Percentiles rank a stretch among this genome's conserved stretches.
Evolutionary conservation across 2,329 filamentous ascomycete species (phyloP).

Genomic region (Mariannaea sp.): DNA sequence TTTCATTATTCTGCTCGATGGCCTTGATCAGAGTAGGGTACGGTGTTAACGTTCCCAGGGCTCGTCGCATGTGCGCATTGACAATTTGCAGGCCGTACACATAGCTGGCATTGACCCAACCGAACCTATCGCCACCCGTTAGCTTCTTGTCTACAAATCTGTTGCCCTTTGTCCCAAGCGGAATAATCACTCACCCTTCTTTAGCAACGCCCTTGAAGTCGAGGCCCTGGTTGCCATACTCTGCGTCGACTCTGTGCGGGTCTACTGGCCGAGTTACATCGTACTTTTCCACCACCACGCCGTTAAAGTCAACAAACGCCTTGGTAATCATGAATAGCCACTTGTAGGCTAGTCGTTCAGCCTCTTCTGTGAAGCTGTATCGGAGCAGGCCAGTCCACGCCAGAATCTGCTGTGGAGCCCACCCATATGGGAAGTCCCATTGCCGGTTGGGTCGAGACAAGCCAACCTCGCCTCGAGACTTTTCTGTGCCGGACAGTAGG

Average conservation of each 20-base stretch:
- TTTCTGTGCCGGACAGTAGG: constrained; percentile 84
- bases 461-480: constrained; percentile 80
- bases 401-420: constrained; percentile 98
- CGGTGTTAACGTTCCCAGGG: constrained; percentile 83
- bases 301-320: constrained; percentile 97
- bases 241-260: constrained; percentile 91
- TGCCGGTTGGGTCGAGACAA: constrained; percentile 90
- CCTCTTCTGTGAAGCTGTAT: constrained; percentile 90
- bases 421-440: constrained; percentile 98
- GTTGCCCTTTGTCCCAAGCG: neutral
- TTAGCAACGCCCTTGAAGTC: constrained; percentile 96
- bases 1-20: constrained; percentile 58
- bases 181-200: constrained; percentile 70
- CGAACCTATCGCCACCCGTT: constrained; percentile 67
- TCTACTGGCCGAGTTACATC: constrained; percentile 90
- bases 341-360: constrained; percentile 88
- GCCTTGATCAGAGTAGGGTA: constrained; percentile 83
- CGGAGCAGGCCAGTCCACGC: constrained; percentile 92
- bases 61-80: constrained; percentile 85
- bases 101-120: constrained; percentile 98
- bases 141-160: constrained; percentile 30
- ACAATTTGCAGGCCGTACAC: constrained; percentile 90
- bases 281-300: constrained; percentile 98
- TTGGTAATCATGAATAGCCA: constrained; percentile 99
- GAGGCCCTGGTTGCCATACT: constrained; percentile 95